Conservation (phyloP, 306 rosid species). For the Vicia villosa region DNA sequence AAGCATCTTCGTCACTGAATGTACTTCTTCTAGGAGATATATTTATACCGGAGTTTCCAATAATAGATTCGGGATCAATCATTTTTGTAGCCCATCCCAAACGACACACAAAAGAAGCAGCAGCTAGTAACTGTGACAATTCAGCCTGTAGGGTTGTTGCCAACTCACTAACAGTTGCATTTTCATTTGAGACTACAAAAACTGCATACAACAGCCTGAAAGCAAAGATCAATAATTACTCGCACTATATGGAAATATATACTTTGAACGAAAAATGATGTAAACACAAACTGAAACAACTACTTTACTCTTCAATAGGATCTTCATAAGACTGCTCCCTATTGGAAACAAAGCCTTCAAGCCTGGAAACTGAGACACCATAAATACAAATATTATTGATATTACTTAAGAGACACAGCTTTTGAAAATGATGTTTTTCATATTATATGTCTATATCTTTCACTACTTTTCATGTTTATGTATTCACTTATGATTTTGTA, state of each 20-base stretch:
- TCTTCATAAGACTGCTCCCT: conserved; percentile 97
- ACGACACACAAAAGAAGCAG: conserved; percentile 85
- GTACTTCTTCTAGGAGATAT: conserved; percentile 62
- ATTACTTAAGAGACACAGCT: conserved; percentile 5
- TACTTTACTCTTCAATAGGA: conserved; percentile 96
- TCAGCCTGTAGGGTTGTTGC: conserved; percentile 91
- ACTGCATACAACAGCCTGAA: conserved; percentile 92
- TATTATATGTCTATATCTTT: background rate
- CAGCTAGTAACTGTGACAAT: conserved; percentile 81
- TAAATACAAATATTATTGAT: conserved; percentile 40
- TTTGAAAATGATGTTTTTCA: conserved; percentile 3
- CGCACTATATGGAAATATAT: conserved; percentile 23
- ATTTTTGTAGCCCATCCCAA: conserved; percentile 95
- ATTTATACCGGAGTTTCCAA: conserved; percentile 56
- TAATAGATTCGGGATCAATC: conserved; percentile 74
- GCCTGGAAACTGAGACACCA: conserved; percentile 77
- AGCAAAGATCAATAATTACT: conserved; percentile 32
- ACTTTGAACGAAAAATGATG: conserved; percentile 27
- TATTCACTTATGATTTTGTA: conserved; percentile 10
- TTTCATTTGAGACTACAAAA: conserved; percentile 84
- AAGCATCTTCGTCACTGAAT: conserved; percentile 63
- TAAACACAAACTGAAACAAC: conserved; percentile 38
- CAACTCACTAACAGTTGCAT: conserved; percentile 86
- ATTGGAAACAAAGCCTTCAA: conserved; percentile 98
- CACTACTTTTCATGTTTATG: background rate